Conservation (phyloP, 768 basidiomycete species). For the Tulasnella sp. region DNA sequence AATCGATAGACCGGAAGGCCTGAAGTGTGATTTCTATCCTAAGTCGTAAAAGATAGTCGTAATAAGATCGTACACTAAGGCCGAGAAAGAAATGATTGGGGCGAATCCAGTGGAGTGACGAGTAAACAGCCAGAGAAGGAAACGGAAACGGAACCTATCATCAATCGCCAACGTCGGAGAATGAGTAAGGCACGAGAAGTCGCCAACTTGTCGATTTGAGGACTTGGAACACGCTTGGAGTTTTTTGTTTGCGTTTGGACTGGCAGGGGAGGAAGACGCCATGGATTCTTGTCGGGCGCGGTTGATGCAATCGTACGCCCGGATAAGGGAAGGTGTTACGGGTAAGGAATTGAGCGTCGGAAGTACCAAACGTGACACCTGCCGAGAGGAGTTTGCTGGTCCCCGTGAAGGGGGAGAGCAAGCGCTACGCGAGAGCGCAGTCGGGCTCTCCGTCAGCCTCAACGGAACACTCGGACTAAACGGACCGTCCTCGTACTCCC, state of each 20-base stretch:
- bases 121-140: too few species aligned
- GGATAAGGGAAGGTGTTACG: constrained; percentile 2
- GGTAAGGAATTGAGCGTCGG: background rate
- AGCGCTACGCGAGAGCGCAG: background rate
- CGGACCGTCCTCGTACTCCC: background rate
- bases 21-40: background rate
- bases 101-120: background rate
- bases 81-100: background rate
- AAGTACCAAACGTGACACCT: background rate
- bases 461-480: background rate
- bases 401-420: background rate
- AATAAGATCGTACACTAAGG: background rate
- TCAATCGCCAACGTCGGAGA: background rate
- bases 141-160: constrained; percentile 14
- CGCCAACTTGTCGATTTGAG: background rate
- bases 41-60: background rate
- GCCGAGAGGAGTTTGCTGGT: background rate
- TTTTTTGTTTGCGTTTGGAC: background rate
- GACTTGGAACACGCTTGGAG: background rate
- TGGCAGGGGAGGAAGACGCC: background rate
- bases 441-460: constrained; percentile 17
- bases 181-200: background rate
- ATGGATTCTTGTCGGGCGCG: background rate
- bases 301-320: constrained; percentile 17
- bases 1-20: background rate